Evolutionary conservation across 2,329 filamentous ascomycete genomes (phyloP), one percentile per base, ranked within the genome.

Genomic region (Cryphonectria naterciae): DNA sequence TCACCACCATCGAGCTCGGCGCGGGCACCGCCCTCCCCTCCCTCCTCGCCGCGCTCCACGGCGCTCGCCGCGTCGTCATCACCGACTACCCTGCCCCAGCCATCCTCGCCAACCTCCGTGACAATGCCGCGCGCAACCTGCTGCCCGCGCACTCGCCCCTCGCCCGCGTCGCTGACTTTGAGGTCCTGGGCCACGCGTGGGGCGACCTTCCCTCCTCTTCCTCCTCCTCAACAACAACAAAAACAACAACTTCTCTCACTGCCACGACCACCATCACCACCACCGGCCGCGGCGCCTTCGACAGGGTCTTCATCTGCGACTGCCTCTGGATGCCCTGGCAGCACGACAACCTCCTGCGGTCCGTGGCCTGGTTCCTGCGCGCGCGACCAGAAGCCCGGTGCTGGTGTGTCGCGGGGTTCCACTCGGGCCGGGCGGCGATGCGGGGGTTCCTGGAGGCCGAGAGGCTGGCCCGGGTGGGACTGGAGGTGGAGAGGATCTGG

Each of bases 321-420:
- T 93, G 91, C 76, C 85, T 92, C 70, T 94, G 92, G 91, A 93
- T 93, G 89, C 87, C 88, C 1, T 86, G 86, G 82, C 87, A 93
- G 82, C 92, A 94, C 79, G 84, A 80, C n/a, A 91, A 90, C 78
- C 84, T 94, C 37, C 85, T 85, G 63, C 79, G 77, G 58, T 92
- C 90, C 35, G 88, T 93, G 77, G 79, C 84, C 6, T 88, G 89
- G 79, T 92, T 93, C 77, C 82, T 93, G 25, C 80, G 78, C 25
- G 74, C 78, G 15, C 79, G 77, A 3, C 75, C 80, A 1, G 78
- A 75, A 22, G 86, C 88, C 2, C 83, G 87, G 46, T 86, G 89
- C 66, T 89, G 90, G 81, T 87, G 91, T n/a, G 84, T 93, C 8
- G 91, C 88, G 0, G 91, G 90, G 0, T 93, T 94, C 75, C 92